Evolutionary conservation across 208 protist genomes (phyloP), one percentile per base, ranked within the genome.

Genomic region (Trypanosoma avium): DNA sequence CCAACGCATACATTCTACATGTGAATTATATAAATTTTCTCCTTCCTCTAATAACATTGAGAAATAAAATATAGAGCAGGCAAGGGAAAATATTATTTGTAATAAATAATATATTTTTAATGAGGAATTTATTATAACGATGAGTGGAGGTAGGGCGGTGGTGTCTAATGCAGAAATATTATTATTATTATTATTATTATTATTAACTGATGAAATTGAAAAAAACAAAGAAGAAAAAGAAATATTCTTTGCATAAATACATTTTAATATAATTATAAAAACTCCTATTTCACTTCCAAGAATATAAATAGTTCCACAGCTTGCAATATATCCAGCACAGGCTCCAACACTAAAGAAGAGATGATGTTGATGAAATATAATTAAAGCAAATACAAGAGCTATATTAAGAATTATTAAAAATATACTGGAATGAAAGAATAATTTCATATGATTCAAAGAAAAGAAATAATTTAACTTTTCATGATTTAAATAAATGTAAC

Each of bases 1-100:
- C 82, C 82, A 88, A 7, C 70, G 82, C 72, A 81, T 80, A 30
- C 80, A 62, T 12, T 75, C 69, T 21, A 78, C 56, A 61, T 85
- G 78, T n/a, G 70, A 69, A 21, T 60, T 64, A 64, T 75, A 88
- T 32, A 85, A 29, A 9, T 13, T 70, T 32, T 77, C 70, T 10
- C 79, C 76, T 29, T 83, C 78, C 9, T 81, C 77, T 3, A 78
- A 49, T 12, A 87, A 68, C 81, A 87, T 84, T 47, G 22, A 54
- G 15, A 88, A 54, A 60, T 88, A 84, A 13, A 84, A 60, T 0
- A 67, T 40, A 0, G 73, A 60, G 38, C 82, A 84, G n/a, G 24
- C 60, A 48, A 64, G 50, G 15, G 75, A 73, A 50, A 67, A 79
- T 22, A 77, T 57, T 26, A 78, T 69, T 40, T 82, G 60, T 52